Evolutionary conservation across 2,329 filamentous ascomycete genomes (phyloP).

Genomic region (Coniochaeta pulveracea): DNA sequence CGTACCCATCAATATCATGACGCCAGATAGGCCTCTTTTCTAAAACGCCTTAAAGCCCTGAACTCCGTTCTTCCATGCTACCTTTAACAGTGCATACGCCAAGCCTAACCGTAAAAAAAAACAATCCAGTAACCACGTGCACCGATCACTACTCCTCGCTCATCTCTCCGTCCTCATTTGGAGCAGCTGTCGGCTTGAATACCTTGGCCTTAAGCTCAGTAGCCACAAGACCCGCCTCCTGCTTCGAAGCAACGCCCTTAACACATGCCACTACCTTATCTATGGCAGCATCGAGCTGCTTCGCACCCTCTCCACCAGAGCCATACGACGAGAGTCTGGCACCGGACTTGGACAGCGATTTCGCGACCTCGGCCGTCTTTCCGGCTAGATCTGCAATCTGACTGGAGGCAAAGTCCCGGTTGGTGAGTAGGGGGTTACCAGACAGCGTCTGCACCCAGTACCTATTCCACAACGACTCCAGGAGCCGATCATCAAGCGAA

Average conservation of each 20-base stretch:
- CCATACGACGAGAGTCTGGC: constrained; percentile 13
- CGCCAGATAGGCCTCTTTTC: too few relatives aligned
- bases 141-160: too few relatives aligned
- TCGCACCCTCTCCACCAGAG: constrained; percentile 10
- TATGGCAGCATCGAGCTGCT: constrained; percentile 34
- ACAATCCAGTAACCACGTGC: neutral
- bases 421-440: constrained; percentile 80
- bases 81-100: too few relatives aligned
- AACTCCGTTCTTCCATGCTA: too few relatives aligned
- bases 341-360: constrained; percentile 13
- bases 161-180: neutral
- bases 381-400: constrained; percentile 81
- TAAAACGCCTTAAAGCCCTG: too few relatives aligned
- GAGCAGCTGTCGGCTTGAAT: constrained; percentile 29
- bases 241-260: constrained; percentile 49
- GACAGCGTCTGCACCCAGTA: constrained; percentile 97
- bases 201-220: constrained; percentile 52
- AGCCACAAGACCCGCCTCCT: constrained; percentile 51
- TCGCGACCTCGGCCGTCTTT: constrained; percentile 61
- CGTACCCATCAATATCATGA: too few relatives aligned
- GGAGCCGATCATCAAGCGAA: constrained; percentile 72
- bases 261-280: constrained; percentile 50
- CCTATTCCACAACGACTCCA: constrained; percentile 94
- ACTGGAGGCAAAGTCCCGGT: constrained; percentile 85
- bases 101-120: too few relatives aligned